Evolutionary conservation across 768 basidiomycete species (phyloP), one percentile per base, ranked within the genome.

Genomic region (Trichaptum fuscoviolaceum): DNA sequence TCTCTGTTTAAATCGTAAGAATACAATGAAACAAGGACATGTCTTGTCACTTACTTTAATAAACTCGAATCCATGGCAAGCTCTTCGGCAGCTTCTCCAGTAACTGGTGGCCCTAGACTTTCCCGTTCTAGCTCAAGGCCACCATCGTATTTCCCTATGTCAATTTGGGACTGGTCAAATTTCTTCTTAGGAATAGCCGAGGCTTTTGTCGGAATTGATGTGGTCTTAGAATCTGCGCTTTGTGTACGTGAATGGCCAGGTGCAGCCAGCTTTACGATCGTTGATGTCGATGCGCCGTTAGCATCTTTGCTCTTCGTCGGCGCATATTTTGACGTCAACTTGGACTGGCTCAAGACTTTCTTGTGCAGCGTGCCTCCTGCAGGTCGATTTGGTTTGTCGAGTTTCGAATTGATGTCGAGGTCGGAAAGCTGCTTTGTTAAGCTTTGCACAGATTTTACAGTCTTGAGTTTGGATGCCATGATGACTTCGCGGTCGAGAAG

Each of bases 91-190:
- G 92, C 90, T 68, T 93, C 89, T 0, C 91, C 92, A 52, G 83
- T 85, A 1, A 93, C 86, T 24, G 78, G 79, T 71, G 90, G 86
- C n/a, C 90, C 90, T 67, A 89, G 81, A 69, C 88, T 91, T 73
- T 90, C 90, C 63, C 92, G 88, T 69, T 97, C 96, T 35, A 86
- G 79, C 77, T 97, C 96, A n/a, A 98, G 84, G 1, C 96, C 95
- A n/a, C 95, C 96, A 69, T 99, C 96, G 75, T 99, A 99, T 60
- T 80, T 84, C 30, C 96, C 96, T 35, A 97, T 93, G 72, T 94
- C 93, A 57, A 93, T 76, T 24, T 12, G 20, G 20, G 42, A 52
- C 42, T 52, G 42, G 20, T 52, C 42, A 3, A 52, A 15, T 20
- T 52, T 52, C 42, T 52, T 52, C 42, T 34, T 34, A 18, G 30